A percentile compares a stretch with the other conserved stretches of the same genome.
phyloP scores from a whole-genome alignment of 495 filamentous ascomycete species.

The Neurospora terricola region DNA sequence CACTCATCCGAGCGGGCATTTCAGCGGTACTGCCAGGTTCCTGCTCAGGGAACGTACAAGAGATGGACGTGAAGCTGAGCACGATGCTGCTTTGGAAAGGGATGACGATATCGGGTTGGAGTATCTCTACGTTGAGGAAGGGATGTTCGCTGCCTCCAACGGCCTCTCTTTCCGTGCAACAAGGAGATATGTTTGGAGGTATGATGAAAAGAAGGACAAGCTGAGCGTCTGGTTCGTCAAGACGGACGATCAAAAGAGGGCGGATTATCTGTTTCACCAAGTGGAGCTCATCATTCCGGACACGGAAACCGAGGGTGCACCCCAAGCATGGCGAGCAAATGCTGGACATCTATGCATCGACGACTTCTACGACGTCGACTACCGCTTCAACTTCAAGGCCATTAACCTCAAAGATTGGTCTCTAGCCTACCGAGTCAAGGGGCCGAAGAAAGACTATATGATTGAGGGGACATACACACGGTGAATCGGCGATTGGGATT shows the following conservation, averaged over 20 bases:
- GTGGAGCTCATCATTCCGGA: conserved; percentile 30
- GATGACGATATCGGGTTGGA: conserved; percentile 40
- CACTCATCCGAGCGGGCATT: conserved; percentile 48
- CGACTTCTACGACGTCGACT: conserved; percentile 55
- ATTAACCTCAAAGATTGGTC: conserved; percentile 44
- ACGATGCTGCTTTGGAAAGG: conserved; percentile 5
- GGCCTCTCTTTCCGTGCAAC: conserved; percentile 38
- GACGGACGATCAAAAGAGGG: conserved; percentile 40
- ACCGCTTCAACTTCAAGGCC: conserved; percentile 48
- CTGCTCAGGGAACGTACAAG: conserved; percentile 44
- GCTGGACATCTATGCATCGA: conserved; percentile 52
- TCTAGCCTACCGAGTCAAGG: conserved; percentile 50
- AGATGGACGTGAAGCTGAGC: conserved; percentile 33
- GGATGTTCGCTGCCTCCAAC: conserved; percentile 42
- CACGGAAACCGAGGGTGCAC: conserved; percentile 1
- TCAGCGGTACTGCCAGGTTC: conserved; percentile 53
- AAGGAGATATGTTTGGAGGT: conserved; percentile 49
- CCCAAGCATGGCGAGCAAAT: conserved; percentile 43
- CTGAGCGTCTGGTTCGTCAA: conserved; percentile 62
- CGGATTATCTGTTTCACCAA: conserved; percentile 60
- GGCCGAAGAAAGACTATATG: conserved; percentile 60
- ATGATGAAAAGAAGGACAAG: conserved; percentile 40
- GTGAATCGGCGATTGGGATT: conserved; percentile 2
- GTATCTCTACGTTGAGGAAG: conserved; percentile 59
- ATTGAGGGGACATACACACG: conserved; percentile 41